Conservation (phyloP, 73 alveolate species). For the Paramecium primaurelia region DNA sequence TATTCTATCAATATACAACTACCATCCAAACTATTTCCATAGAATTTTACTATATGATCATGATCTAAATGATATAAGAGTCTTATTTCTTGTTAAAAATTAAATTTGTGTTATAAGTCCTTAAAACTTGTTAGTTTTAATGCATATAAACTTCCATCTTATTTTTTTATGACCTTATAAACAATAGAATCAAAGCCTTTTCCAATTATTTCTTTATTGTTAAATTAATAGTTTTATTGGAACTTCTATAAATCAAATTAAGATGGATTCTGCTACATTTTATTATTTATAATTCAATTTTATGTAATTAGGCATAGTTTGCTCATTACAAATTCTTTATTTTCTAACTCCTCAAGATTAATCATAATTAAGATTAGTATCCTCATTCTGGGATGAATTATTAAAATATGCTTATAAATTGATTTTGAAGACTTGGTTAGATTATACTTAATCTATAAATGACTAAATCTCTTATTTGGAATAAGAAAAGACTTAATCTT, state of each 20-base stretch:
- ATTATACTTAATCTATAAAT: not conserved
- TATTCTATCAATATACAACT: not conserved
- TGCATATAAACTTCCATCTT: not conserved
- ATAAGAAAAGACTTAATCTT: not conserved
- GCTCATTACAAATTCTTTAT: not conserved
- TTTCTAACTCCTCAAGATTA: not conserved
- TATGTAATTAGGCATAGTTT: not conserved
- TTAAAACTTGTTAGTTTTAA: not conserved
- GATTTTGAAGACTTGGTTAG: not conserved
- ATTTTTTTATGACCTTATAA: not conserved
- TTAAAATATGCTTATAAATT: not conserved
- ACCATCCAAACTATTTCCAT: not conserved
- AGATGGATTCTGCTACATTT: not conserved
- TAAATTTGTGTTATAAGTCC: not conserved
- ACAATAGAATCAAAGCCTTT: conserved; percentile 6
- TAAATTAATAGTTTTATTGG: not conserved
- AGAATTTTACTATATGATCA: not conserved
- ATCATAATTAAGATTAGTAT: not conserved
- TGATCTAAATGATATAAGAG: not conserved
- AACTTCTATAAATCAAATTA: not conserved
- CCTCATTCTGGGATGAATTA: not conserved
- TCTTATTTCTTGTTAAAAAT: not conserved
- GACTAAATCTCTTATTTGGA: not conserved
- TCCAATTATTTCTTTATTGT: not conserved
- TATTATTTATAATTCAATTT: not conserved